Conservation (phyloP, 176 grass and related monocot genomes). For the Neostapfia colusana region DNA sequence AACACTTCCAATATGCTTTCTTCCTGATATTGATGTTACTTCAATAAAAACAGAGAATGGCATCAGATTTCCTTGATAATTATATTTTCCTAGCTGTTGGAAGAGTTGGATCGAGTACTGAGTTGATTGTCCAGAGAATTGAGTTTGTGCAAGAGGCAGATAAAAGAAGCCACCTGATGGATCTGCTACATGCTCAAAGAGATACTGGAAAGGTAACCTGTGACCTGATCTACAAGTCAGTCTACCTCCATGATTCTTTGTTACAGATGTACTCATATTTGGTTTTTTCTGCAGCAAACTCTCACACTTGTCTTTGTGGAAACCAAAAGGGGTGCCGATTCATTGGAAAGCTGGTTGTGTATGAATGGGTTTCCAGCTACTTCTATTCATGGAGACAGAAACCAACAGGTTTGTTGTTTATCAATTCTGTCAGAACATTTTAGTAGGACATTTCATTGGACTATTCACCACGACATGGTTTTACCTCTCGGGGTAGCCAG, state of each 20-base stretch:
- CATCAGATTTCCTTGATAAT: conserved; percentile 83
- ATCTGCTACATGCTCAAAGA: conserved; percentile 93
- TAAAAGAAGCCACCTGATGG: conserved; percentile 97
- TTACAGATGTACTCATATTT: conserved; percentile 22
- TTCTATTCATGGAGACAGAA: conserved; percentile 98
- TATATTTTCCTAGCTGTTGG: conserved; percentile 99
- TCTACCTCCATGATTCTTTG: neutral
- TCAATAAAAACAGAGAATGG: conserved; percentile 70
- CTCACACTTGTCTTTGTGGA: conserved; percentile 97
- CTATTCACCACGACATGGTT: neutral
- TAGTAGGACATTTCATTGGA: neutral
- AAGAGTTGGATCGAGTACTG: conserved; percentile 97
- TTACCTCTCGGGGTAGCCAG: neutral
- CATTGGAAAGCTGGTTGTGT: conserved; percentile 88
- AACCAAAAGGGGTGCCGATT: conserved; percentile 95
- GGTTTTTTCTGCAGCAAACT: conserved; percentile 54
- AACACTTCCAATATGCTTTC: neutral
- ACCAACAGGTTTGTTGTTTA: conserved; percentile 76
- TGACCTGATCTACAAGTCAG: neutral
- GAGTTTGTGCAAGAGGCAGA: conserved; percentile 94
- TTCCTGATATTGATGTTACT: conserved; percentile 29
- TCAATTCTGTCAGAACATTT: conserved; percentile 1
- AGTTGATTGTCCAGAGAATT: conserved; percentile 88
- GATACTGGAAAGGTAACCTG: conserved; percentile 70
- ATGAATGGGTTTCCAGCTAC: conserved; percentile 95